Conservation (phyloP, 208 protist species). For the Histomonas meleagridis region DNA sequence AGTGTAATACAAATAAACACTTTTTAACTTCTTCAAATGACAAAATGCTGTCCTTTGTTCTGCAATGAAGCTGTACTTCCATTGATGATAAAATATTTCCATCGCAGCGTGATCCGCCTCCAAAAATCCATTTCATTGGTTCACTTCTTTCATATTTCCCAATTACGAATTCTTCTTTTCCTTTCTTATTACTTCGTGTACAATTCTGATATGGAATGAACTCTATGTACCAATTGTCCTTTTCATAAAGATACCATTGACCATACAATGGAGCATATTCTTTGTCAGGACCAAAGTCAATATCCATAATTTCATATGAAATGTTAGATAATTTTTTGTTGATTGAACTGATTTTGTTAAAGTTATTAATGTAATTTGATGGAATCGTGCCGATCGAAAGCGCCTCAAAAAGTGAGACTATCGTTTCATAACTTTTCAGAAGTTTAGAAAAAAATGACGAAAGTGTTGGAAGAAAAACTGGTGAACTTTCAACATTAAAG, state of each 20-base stretch:
- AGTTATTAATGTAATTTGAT: neutral
- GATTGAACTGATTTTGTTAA: neutral
- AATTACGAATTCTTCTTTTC: neutral
- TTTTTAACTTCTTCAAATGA: neutral
- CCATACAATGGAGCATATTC: neutral
- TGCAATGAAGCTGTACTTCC: neutral
- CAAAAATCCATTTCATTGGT: neutral
- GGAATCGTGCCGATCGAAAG: neutral
- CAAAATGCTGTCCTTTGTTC: neutral
- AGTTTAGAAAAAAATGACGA: neutral
- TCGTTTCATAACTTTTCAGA: neutral
- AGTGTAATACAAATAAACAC: neutral
- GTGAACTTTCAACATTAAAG: constrained; percentile 21
- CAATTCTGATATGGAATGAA: neutral
- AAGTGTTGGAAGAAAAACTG: neutral
- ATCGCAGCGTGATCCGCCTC: neutral
- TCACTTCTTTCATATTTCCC: neutral
- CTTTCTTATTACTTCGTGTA: neutral
- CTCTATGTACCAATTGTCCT: neutral
- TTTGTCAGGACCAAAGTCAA: constrained; percentile 20
- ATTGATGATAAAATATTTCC: no score
- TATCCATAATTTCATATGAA: neutral
- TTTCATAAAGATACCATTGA: constrained; percentile 18
- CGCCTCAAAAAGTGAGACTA: neutral
- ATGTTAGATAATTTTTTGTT: neutral